Percentiles rank a stretch among this genome's conserved stretches.
Conservation (phyloP, 176 grass and related monocot genomes). For the Triticum dicoccoides region DNA sequence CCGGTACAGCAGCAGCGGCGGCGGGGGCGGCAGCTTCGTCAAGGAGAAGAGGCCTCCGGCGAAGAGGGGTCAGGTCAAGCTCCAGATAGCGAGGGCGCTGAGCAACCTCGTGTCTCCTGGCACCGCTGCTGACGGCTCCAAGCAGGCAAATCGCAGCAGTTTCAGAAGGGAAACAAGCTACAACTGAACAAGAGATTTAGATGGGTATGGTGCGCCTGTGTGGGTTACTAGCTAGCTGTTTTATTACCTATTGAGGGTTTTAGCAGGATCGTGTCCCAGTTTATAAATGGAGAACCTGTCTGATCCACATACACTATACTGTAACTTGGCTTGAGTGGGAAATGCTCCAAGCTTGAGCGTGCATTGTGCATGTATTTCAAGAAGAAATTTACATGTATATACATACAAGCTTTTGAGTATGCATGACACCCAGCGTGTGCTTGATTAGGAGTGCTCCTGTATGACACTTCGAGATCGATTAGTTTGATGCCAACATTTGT, state of each 20-base stretch:
- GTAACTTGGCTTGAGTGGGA: neutral
- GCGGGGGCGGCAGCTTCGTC: neutral
- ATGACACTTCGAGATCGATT: too few relatives aligned
- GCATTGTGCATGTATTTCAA: too few relatives aligned
- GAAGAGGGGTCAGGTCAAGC: slow-evolving; percentile 38
- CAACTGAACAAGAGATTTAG: neutral
- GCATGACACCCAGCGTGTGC: neutral
- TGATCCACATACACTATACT: neutral
- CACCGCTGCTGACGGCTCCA: neutral
- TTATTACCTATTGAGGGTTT: too few relatives aligned
- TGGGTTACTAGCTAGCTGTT: too few relatives aligned
- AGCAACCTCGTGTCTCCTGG: slow-evolving; percentile 14
- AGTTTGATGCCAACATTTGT: too few relatives aligned
- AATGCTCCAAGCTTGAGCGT: too few relatives aligned
- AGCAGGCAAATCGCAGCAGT: neutral
- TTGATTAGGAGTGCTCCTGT: too few relatives aligned
- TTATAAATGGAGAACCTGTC: neutral
- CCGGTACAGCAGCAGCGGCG: neutral
- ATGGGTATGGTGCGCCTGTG: neutral
- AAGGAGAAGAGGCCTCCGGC: slow-evolving; percentile 45
- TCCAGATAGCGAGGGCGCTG: slow-evolving; percentile 27
- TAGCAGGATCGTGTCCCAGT: neutral
- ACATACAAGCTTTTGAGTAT: neutral
- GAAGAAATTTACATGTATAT: too few relatives aligned
- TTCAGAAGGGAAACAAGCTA: slow-evolving; percentile 21